phyloP scores from a whole-genome alignment of 2,329 filamentous ascomycete species.

The Zymoseptoria crescenta region DNA sequence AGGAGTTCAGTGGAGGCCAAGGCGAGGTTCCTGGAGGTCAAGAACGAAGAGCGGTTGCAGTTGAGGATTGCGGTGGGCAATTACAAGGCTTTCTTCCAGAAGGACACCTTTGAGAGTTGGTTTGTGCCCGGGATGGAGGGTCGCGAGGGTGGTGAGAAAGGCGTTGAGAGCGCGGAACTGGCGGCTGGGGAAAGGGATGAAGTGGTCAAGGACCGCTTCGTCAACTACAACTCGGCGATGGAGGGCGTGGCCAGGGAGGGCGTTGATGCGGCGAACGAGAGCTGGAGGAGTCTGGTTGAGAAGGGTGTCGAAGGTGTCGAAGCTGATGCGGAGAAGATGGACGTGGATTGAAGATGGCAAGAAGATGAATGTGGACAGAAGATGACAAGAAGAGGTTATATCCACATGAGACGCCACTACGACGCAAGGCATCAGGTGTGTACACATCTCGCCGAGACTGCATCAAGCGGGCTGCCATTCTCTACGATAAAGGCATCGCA shows the following conservation, averaged over 20 bases:
- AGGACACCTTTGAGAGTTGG: constrained; percentile 35
- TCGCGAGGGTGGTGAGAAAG: constrained; percentile 30
- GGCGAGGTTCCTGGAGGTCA: constrained; percentile 17
- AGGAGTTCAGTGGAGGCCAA: constrained; percentile 6
- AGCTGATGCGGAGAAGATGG: constrained; percentile 20
- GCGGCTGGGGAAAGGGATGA: constrained; percentile 30
- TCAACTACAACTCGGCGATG: constrained; percentile 41
- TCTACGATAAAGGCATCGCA: too few relatives aligned
- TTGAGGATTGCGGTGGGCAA: constrained; percentile 38
- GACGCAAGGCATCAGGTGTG: background rate
- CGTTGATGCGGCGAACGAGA: constrained; percentile 37
- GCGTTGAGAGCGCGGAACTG: constrained; percentile 27
- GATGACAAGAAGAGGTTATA: background rate
- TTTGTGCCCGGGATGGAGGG: constrained; percentile 30
- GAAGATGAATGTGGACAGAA: constrained; percentile 17
- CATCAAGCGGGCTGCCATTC: too few relatives aligned
- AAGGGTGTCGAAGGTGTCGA: constrained; percentile 10
- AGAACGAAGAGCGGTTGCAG: constrained; percentile 35
- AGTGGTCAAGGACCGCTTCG: constrained; percentile 34
- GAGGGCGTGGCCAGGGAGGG: constrained; percentile 39
- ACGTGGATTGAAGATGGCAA: constrained; percentile 13
- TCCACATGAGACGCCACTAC: background rate
- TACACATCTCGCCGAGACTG: background rate
- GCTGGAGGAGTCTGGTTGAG: constrained; percentile 19
- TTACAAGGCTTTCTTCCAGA: constrained; percentile 38